Evolutionary conservation across 1,139 yeast genomes (phyloP), one percentile per base, ranked within the genome.

Genomic region (Geotrichum klebahnii): DNA sequence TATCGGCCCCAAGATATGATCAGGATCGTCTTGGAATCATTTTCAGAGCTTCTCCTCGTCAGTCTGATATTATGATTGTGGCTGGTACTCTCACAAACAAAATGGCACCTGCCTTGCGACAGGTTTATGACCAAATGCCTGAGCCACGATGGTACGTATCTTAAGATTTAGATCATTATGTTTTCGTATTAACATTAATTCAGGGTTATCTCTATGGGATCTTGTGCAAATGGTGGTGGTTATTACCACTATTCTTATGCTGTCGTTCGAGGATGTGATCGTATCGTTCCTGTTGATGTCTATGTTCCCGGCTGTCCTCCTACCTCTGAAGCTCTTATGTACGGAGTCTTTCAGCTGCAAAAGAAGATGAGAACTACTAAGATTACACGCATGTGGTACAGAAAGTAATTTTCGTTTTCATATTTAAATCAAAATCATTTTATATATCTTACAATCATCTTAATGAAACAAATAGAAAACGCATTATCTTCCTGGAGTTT

Each of bases 291-390:
- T 10, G 95, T 87, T 34, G 96, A 87, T 67, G 85, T 87, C 46
- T 87, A 86, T 64, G 95, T 87, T 46, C 96, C 96, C 17, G 96
- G 96, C 8, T 87, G 96, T 71, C 96, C 96, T 23, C 96, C 96
- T 47, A 84, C 95, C 28, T 78, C 90, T 49, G 95, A 87, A 71
- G 95, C 95, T 6, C 81, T 87, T 70, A 80, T 87, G 88, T 87
- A 86, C 67, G 96, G 95, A 55, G 83, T 87, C 40, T 84, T 86
- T 77, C 90, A 84, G 71, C 76, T 87, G 63, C 95, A 86, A 70
- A 84, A 84, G 81, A 87, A 86, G 77, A 86, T 85, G 89, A 79
- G 86, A 79, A 78, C 78, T 67, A 82, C 84, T 56, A 81, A 82
- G 69, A 80, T 84, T 59, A 84, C 92, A 56, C 78, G 95, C 69